phyloP scores from a whole-genome alignment of 2,329 filamentous ascomycete species.

The Fusarium humuli region DNA sequence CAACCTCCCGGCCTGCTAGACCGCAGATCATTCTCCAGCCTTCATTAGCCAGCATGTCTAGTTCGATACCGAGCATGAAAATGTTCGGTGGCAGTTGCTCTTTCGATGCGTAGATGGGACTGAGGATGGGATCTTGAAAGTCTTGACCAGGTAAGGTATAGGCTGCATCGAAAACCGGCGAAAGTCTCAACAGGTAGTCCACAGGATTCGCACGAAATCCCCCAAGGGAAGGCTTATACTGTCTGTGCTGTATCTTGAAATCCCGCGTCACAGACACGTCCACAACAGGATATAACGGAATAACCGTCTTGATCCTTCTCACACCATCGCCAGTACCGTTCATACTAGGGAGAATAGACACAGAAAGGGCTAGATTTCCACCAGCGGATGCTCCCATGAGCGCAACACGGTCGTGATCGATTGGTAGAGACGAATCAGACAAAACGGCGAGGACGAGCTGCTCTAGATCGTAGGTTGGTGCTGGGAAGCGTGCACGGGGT shows the following conservation, averaged over 20 bases:
- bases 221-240: slow-evolving; percentile 18
- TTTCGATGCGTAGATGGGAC: slow-evolving; percentile 12
- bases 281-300: slow-evolving; percentile 10
- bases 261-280: slow-evolving; percentile 14
- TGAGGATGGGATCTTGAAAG: slow-evolving; percentile 12
- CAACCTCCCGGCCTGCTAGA: background rate
- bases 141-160: slow-evolving; percentile 12
- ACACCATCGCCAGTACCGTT: slow-evolving; percentile 25
- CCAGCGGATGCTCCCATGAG: slow-evolving; percentile 23
- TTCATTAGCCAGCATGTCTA: slow-evolving; percentile 25
- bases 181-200: slow-evolving; percentile 7
- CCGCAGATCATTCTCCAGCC: slow-evolving; percentile 22
- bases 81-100: slow-evolving; percentile 8
- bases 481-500: slow-evolving; percentile 8
- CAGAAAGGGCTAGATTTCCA: slow-evolving; percentile 14
- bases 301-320: background rate
- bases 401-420: slow-evolving; percentile 17
- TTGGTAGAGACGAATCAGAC: background rate
- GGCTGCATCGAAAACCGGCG: slow-evolving; percentile 24
- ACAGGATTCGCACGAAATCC: slow-evolving; percentile 9
- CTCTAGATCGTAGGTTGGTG: slow-evolving; percentile 20
- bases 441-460: slow-evolving; percentile 14
- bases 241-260: slow-evolving; percentile 13
- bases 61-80: slow-evolving; percentile 17
- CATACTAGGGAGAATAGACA: slow-evolving; percentile 23